Evolutionary conservation across 306 rosid genomes (phyloP).

Genomic region (Argentina anserina): DNA sequence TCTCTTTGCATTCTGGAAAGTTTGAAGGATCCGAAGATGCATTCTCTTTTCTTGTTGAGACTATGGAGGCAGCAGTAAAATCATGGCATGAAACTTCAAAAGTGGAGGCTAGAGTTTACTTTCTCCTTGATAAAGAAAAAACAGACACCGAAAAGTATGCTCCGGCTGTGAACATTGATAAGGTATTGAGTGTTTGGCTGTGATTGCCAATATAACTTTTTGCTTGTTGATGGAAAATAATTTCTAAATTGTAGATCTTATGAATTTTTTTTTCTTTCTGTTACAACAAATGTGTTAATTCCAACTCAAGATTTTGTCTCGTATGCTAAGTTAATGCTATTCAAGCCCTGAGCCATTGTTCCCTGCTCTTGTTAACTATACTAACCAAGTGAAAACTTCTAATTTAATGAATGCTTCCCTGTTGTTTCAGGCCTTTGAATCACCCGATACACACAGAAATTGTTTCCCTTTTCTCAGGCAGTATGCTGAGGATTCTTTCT

Average conservation of each 20-base stretch:
- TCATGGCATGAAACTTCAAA: conserved; percentile 81
- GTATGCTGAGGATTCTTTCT: conserved; percentile 89
- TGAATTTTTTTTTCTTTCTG: conserved; percentile 18
- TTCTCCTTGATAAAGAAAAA: conserved; percentile 81
- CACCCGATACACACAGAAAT: conserved; percentile 78
- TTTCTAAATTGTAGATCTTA: conserved; percentile 2
- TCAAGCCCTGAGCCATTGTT: background rate
- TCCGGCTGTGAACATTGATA: conserved; percentile 84
- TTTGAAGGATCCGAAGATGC: conserved; percentile 72
- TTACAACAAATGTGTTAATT: background rate
- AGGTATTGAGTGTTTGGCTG: conserved; percentile 46
- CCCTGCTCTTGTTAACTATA: conserved; percentile 5
- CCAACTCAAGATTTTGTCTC: background rate
- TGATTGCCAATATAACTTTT: conserved; percentile 5
- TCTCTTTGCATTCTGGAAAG: conserved; percentile 61
- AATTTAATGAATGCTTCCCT: conserved; percentile 15
- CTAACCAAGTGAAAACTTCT: background rate
- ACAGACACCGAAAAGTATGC: conserved; percentile 81
- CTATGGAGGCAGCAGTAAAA: conserved; percentile 90
- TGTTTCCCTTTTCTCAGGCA: conserved; percentile 85
- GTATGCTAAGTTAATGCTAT: background rate
- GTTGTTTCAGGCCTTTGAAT: conserved; percentile 80
- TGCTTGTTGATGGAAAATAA: conserved; percentile 9
- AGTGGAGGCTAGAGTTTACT: conserved; percentile 85
- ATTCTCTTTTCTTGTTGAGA: conserved; percentile 77